Evolutionary conservation across 805 yeast genomes (phyloP), one percentile per base, ranked within the genome.

Genomic region (Babjeviella inositovora): DNA sequence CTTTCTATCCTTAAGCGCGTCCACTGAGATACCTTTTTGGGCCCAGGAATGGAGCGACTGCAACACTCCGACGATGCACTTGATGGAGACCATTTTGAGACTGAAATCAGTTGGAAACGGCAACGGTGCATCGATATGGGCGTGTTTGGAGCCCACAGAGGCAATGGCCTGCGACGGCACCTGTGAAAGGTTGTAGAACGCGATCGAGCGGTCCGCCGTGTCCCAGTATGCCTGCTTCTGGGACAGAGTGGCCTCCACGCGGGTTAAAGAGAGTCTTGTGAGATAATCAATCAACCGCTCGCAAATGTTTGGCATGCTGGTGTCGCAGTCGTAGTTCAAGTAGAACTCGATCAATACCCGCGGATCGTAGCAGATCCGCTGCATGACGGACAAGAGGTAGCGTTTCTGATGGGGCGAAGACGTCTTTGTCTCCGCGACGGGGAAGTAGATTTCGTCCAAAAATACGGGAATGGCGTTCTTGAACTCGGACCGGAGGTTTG

Each of bases 401-500:
- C 92, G 63, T 43, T 87, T 84, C 49, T 92, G 98, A 45, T 87
- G 96, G 7, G 85, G 53, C 0, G 95, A 81, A 1, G 96, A 79
- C 2, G 93, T 71, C 39, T 74, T 79, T 70, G 90, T 67, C 39
- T 87, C 97, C 21, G 90, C 66, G 20, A 92, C 81, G 3, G 97
- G 95, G 49, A 90, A 77, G 45, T 90, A 90, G 25, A 87, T 81
- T 39, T 90, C 97, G 21, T 73, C 76, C 53, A 85, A 67, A 39
- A 92, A 80, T 0, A 92, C 94, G 1, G 95, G 94, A 21, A 90
- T 80, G 43, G 90, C 98, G 33, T 76, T 65, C 47, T 85, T 87
- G 55, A 90, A 84, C 35, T 79, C 90, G 8, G 76, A 63, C 41
- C 98, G 69, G 35, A 92, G 53, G 36, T 82, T 77, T 13, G 84